Conservation (phyloP, 176 grass and related monocot genomes). For the Tuctoria greenei region DNA sequence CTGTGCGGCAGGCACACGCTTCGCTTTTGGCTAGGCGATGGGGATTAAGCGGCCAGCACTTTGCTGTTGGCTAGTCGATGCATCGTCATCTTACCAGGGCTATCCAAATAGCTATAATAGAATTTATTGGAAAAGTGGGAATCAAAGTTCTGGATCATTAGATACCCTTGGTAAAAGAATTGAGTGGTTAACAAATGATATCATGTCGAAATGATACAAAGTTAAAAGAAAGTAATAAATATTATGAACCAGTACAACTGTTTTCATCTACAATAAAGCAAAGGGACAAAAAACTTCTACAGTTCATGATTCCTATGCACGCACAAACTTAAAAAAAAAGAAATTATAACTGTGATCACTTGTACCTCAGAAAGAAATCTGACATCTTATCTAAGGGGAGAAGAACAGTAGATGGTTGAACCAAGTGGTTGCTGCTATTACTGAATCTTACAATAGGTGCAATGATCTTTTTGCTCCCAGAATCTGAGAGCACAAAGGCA, state of each 20-base stretch:
- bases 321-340: constrained; percentile 13
- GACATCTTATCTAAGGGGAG: constrained; percentile 68
- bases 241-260: constrained; percentile 9
- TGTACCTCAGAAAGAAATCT: constrained; percentile 76
- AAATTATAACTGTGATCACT: constrained; percentile 10
- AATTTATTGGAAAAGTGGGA: constrained; percentile 80
- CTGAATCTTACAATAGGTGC: constrained; percentile 69
- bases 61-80: too few relatives aligned
- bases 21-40: too few relatives aligned
- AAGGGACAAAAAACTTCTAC: constrained; percentile 10
- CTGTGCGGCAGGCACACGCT: too few relatives aligned
- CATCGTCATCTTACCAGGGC: constrained; percentile 45
- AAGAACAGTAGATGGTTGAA: constrained; percentile 60
- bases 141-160: constrained; percentile 76
- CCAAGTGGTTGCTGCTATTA: constrained; percentile 51
- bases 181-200: constrained; percentile 36
- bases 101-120: constrained; percentile 85
- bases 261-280: constrained; percentile 12
- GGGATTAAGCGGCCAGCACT: too few relatives aligned
- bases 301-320: constrained; percentile 7
- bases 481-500: constrained; percentile 57
- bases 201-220: constrained; percentile 1
- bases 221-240: constrained; percentile 4
- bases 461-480: constrained; percentile 66
- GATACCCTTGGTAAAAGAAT: constrained; percentile 55